Evolutionary conservation across 768 basidiomycete genomes (phyloP).

Genomic region (Leccinellum luteum): DNA sequence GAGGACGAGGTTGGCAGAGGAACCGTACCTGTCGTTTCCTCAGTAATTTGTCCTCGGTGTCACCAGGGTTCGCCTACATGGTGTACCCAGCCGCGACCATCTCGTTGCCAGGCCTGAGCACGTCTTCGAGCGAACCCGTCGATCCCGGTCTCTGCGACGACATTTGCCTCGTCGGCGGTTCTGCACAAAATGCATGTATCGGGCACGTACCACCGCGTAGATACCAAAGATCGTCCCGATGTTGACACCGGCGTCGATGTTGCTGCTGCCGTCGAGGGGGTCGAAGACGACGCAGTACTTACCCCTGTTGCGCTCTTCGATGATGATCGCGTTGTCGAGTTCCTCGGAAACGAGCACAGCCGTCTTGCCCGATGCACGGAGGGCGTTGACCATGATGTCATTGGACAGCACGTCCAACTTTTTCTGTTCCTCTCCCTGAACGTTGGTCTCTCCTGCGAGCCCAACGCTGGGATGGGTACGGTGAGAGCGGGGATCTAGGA

Average conservation of each 20-base stretch:
- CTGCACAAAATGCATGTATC: background rate
- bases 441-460: constrained; percentile 93
- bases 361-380: constrained; percentile 94
- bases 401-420: constrained; percentile 97
- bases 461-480: constrained; percentile 71
- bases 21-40: constrained; percentile 65
- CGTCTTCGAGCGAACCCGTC: constrained; percentile 78
- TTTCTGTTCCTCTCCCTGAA: constrained; percentile 99
- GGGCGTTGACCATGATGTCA: constrained; percentile 98
- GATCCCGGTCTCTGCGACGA: constrained; percentile 65
- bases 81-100: constrained; percentile 99
- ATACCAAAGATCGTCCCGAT: constrained; percentile 98
- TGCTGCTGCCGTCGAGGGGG: constrained; percentile 93
- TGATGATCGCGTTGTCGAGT: constrained; percentile 87
- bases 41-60: constrained; percentile 5
- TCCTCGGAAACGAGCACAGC: constrained; percentile 98
- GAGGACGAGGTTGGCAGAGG: constrained; percentile 94
- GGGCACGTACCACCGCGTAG: constrained; percentile 75
- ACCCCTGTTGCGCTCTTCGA: constrained; percentile 76
- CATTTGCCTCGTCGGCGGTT: background rate
- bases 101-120: constrained; percentile 88
- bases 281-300: constrained; percentile 98
- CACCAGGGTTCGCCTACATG: constrained; percentile 56
- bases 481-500: background rate
- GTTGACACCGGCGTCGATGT: constrained; percentile 98